phyloP scores from a whole-genome alignment of 129 eudicot species.

The Lonicera japonica region DNA sequence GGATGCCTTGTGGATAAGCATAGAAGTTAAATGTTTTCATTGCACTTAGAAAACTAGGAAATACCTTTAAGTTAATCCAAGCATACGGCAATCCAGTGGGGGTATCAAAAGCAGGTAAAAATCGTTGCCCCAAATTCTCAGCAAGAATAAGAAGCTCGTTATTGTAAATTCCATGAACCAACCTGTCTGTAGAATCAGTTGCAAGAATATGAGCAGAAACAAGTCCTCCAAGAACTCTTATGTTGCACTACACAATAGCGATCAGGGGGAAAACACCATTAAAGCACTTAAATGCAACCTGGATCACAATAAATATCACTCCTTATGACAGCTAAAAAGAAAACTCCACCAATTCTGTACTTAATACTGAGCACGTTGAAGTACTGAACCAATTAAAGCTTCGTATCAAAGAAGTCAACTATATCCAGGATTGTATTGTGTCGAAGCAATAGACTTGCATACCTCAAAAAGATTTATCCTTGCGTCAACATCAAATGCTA shows the following conservation, averaged over 20 bases:
- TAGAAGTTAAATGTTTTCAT: background rate
- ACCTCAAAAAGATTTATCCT: constrained; percentile 98
- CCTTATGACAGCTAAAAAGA: background rate
- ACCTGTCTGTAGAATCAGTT: constrained; percentile 97
- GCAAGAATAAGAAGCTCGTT: constrained; percentile 81
- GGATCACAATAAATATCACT: constrained; percentile 12
- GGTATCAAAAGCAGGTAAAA: constrained; percentile 86
- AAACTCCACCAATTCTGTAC: background rate
- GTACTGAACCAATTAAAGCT: background rate
- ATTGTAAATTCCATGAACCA: constrained; percentile 62
- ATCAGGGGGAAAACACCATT: constrained; percentile 27
- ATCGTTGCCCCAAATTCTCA: constrained; percentile 76
- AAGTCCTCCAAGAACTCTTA: constrained; percentile 99
- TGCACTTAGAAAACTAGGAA: background rate
- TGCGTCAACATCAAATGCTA: constrained; percentile 89
- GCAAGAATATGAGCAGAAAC: constrained; percentile 99
- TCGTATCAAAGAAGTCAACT: background rate
- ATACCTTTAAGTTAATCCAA: constrained; percentile 94
- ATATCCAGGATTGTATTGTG: background rate
- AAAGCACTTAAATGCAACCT: constrained; percentile 23
- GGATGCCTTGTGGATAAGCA: background rate
- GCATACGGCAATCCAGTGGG: constrained; percentile 97
- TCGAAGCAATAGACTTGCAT: constrained; percentile 6
- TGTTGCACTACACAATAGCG: constrained; percentile 90
- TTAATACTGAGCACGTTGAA: background rate